These are phyloP conservation scores for Penicillium sp. DNA, from an alignment of 2,329 filamentous ascomycete genomes.

Conservation along the genomic window DNA sequence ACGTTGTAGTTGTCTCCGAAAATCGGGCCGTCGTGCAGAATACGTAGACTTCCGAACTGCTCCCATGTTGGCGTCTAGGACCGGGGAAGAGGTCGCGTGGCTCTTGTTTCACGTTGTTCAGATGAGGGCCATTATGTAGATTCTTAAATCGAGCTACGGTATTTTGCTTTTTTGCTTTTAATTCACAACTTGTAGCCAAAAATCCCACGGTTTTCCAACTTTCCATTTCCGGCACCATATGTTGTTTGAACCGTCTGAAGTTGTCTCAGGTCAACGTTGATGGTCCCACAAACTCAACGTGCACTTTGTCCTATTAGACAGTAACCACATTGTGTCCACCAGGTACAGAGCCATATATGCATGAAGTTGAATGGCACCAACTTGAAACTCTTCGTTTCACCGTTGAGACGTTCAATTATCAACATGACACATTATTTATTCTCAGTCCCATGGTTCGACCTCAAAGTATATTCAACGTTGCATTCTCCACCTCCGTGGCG, in stretches of 20 bases:
- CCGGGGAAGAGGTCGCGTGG: background rate
- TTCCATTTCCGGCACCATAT: no score
- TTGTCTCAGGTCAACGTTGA: no score
- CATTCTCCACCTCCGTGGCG: no score
- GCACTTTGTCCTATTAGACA: background rate
- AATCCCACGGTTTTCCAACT: background rate
- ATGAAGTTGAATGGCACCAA: no score
- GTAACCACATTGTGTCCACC: no score
- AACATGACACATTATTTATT: no score
- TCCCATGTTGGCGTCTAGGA: background rate
- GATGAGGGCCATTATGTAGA: background rate
- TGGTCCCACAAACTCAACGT: background rate
- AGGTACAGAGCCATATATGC: no score
- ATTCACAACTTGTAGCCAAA: background rate
- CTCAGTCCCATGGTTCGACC: no score
- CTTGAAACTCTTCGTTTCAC: no score
- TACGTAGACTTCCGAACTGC: constrained; percentile 4
- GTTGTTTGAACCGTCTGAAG: no score
- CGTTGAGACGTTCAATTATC: no score
- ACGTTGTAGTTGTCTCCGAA: constrained; percentile 2
- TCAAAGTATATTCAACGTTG: no score
- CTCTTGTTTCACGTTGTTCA: constrained; percentile 3
- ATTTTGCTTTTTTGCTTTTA: constrained; percentile 1
- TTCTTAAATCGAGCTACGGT: background rate
- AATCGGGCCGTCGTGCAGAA: background rate